Evolutionary conservation across 192 early-diverging fungal species (phyloP), one percentile per base, ranked within the genome.

Genomic region (Linnemannia exigua): DNA sequence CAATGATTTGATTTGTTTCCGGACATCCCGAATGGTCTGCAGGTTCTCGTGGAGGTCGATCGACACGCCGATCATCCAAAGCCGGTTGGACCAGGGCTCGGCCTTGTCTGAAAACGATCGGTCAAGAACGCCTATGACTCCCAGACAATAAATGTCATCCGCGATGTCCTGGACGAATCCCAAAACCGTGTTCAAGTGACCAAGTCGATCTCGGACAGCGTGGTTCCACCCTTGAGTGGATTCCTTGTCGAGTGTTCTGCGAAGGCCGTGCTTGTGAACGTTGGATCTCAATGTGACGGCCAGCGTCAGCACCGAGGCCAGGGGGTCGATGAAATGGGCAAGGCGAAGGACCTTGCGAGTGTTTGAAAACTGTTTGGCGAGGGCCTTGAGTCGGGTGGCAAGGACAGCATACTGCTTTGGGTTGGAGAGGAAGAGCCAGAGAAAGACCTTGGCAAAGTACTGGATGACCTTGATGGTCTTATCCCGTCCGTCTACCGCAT

Each of bases 401-500:
- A 86, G 63, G 38, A 80, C 33, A 33, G 71, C 44, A 44, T 86
- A 77, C 37, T 77, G 74, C 11, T 72, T 79, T 28, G 80, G 79
- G 61, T 87, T 54, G 8, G 72, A 74, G 17, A 87, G 67, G 58
- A 84, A 79, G 46, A 81, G 41, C 88, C 86, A 93, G 36, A 96
- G 87, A 31, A 95, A 83, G n/a, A 95, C 79, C 74, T 97, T 97
- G 76, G 92, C 80, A 54, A 90, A 83, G 79, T 97, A 97, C 79
- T 97, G 96, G 38, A 94, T 76, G 37, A 94, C 79, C 74, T 97
- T 97, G 72, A 97, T 88, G 20, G 91, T 88, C 82, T 97, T 97
- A 89, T 97, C 96, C 20, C 96, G 91, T 41, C 96, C 96, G 75
- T 97, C 96, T 68, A 94, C 91, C 25, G 94, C 80, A 31, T 91